phyloP scores from a whole-genome alignment of 257 asterid genomes.

The Solanum etuberosum region DNA sequence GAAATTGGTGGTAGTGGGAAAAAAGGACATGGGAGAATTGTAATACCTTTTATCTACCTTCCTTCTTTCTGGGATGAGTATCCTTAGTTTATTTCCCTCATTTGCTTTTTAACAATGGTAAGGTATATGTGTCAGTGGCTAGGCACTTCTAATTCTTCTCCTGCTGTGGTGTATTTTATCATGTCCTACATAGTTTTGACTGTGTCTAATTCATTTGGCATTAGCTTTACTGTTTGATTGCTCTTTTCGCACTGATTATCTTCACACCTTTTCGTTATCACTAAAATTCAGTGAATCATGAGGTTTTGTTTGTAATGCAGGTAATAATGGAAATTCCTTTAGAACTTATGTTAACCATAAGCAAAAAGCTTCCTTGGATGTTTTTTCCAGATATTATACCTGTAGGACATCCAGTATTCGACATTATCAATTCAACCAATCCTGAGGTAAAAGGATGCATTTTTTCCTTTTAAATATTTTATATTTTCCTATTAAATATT shows the following conservation, averaged over 20 bases:
- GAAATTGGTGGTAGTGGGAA: background rate
- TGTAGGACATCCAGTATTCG: constrained; percentile 89
- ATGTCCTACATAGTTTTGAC: background rate
- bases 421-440: constrained; percentile 87
- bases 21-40: background rate
- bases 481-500: background rate
- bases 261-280: background rate
- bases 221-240: background rate
- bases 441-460: constrained; percentile 56
- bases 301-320: constrained; percentile 25
- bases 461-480: background rate
- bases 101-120: background rate
- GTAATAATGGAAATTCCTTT: constrained; percentile 94
- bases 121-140: background rate
- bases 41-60: background rate
- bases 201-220: background rate
- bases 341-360: constrained; percentile 91
- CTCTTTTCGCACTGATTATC: background rate
- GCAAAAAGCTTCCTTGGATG: constrained; percentile 96
- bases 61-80: background rate
- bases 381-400: constrained; percentile 95
- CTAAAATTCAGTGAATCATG: background rate
- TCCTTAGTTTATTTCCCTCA: background rate
- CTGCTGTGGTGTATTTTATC: background rate
- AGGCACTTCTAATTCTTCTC: background rate